These are phyloP conservation scores for Lentinula detonsa DNA, from an alignment of 768 basidiomycete species.

Conservation along the genomic window DNA sequence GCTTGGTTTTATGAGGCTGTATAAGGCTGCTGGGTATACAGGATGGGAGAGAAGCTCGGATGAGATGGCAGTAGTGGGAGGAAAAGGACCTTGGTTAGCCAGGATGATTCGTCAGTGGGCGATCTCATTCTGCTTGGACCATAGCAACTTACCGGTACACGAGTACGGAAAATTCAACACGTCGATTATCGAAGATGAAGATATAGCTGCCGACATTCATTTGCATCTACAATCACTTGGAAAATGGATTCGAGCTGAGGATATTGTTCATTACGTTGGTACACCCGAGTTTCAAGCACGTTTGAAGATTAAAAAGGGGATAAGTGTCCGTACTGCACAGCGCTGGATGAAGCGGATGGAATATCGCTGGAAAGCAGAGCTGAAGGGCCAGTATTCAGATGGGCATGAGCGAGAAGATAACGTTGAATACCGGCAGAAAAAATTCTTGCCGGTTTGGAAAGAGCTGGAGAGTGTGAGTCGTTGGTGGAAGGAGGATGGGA, in stretches of 20 bases:
- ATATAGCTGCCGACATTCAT: slow-evolving; percentile 10
- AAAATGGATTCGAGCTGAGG: slow-evolving; percentile 16
- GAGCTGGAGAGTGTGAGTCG: neutral
- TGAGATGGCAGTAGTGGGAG: too few species aligned
- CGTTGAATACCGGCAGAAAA: slow-evolving; percentile 17
- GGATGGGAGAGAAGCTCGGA: too few species aligned
- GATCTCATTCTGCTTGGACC: too few species aligned
- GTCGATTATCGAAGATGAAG: slow-evolving; percentile 15
- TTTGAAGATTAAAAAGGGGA: slow-evolving; percentile 10
- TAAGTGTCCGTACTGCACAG: slow-evolving; percentile 18
- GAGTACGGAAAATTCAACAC: too few species aligned
- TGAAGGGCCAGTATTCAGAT: slow-evolving; percentile 22
- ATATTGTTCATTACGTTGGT: slow-evolving; percentile 15
- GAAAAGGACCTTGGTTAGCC: too few species aligned
- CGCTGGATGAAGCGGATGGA: slow-evolving; percentile 11
- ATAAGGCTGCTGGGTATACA: too few species aligned
- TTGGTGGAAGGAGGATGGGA: neutral
- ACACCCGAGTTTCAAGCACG: slow-evolving; percentile 5
- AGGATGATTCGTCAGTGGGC: too few species aligned
- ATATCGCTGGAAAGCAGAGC: too few species aligned
- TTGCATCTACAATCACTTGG: slow-evolving; percentile 15
- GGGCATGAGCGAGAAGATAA: slow-evolving; percentile 26
- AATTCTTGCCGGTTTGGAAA: slow-evolving; percentile 15
- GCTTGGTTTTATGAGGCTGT: too few species aligned
- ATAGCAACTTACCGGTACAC: too few species aligned